Evolutionary conservation across 345 rosid genomes (phyloP).

Genomic region (Moricandia moricandioides): DNA sequence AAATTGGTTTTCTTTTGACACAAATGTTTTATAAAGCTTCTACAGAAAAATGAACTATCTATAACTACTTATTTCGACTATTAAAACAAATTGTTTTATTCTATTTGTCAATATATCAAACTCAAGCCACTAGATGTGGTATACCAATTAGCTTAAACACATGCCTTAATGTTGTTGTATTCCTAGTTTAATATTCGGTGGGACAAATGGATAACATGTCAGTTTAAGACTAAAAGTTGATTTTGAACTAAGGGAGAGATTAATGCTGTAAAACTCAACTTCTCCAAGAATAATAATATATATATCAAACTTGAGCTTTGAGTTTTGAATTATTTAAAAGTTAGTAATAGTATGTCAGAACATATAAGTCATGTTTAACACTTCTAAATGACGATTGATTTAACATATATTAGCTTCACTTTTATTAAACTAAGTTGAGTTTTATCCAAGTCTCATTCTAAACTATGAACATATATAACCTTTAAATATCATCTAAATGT

Average conservation of each 20-base stretch:
- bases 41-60: background rate
- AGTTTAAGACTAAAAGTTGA: no score
- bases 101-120: background rate
- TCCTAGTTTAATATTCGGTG: no score
- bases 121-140: no score
- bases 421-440: background rate
- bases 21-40: background rate
- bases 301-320: background rate
- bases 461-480: background rate
- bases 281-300: no score
- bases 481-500: background rate
- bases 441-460: background rate
- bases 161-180: no score
- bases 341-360: background rate
- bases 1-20: background rate
- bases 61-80: background rate
- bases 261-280: no score
- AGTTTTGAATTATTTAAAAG: background rate
- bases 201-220: no score
- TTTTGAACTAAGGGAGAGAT: no score
- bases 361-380: background rate
- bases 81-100: background rate
- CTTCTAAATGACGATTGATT: background rate
- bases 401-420: background rate
- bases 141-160: no score